Evolutionary conservation across 371 early-diverging fungal species (phyloP).

Genomic region (Batkoa obscura): DNA sequence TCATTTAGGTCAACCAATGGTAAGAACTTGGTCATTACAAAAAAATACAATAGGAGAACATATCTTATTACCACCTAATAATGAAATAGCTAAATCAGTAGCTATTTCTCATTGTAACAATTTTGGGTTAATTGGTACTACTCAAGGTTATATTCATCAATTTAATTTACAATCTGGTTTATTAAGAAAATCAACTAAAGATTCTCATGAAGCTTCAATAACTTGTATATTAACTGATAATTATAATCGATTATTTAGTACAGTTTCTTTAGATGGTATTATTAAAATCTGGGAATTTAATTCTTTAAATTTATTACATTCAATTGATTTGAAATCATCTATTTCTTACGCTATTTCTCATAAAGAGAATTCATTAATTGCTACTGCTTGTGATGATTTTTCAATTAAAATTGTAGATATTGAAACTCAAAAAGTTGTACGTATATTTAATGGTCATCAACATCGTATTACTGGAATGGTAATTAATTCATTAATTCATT

Average conservation of each 20-base stretch:
- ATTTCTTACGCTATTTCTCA: conserved; percentile 40
- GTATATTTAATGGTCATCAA: conserved; percentile 75
- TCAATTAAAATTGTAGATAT: conserved; percentile 69
- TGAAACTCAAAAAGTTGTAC: conserved; percentile 55
- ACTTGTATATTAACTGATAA: conserved; percentile 61
- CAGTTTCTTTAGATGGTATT: conserved; percentile 59
- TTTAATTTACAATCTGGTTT: conserved; percentile 89
- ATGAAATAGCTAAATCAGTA: conserved; percentile 39
- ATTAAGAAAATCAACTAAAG: conserved; percentile 35
- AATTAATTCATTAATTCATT: conserved; percentile 9
- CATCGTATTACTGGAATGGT: conserved; percentile 75
- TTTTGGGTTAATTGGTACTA: conserved; percentile 70
- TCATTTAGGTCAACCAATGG: conserved; percentile 48
- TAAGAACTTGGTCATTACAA: conserved; percentile 66
- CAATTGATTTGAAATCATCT: conserved; percentile 51
- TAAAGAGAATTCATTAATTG: conserved; percentile 55
- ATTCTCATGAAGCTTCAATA: conserved; percentile 62
- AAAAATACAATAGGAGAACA: conserved; percentile 57
- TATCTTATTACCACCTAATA: conserved; percentile 35
- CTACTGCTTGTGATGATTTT: conserved; percentile 67
- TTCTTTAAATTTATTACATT: conserved; percentile 30
- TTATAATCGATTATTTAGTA: conserved; percentile 46
- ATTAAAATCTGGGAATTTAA: conserved; percentile 74
- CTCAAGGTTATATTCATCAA: conserved; percentile 60
- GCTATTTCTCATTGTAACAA: conserved; percentile 78